Evolutionary conservation across 1,284 basidiomycete species (phyloP).

Genomic region (Cryptococcus sp.): DNA sequence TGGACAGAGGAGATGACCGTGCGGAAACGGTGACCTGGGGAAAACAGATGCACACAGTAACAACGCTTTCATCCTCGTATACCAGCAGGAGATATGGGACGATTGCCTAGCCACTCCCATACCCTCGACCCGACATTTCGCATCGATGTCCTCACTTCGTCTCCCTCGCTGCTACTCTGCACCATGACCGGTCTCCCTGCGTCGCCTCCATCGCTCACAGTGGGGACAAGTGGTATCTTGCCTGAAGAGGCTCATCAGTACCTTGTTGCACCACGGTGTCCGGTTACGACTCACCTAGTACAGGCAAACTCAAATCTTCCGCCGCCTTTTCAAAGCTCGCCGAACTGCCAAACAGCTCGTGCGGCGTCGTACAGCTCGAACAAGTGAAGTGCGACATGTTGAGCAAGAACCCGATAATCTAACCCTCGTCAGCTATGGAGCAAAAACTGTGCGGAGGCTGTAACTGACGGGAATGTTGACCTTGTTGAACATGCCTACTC

Average conservation of each 20-base stretch:
- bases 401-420: slow-evolving; percentile 84
- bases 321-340: slow-evolving; percentile 63
- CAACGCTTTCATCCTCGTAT: slow-evolving; percentile 19
- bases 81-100: slow-evolving; percentile 11
- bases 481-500: slow-evolving; percentile 89
- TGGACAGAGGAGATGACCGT: no score
- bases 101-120: slow-evolving; percentile 36
- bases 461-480: slow-evolving; percentile 71
- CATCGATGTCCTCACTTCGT: slow-evolving; percentile 39
- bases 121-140: slow-evolving; percentile 28
- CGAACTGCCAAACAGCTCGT: slow-evolving; percentile 74
- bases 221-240: slow-evolving; percentile 71
- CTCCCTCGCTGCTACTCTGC: slow-evolving; percentile 27
- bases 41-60: no score
- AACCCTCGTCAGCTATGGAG: background rate
- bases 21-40: no score
- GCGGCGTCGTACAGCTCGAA: slow-evolving; percentile 59
- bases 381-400: slow-evolving; percentile 91
- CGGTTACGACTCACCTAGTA: slow-evolving; percentile 64
- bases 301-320: slow-evolving; percentile 55
- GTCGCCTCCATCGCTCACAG: slow-evolving; percentile 72
- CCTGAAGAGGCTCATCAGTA: slow-evolving; percentile 27
- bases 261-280: no score
- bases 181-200: slow-evolving; percentile 55
- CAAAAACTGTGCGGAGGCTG: background rate